Evolutionary conservation across 306 rosid species (phyloP).

Genomic region (Gastrolobium villosum): DNA sequence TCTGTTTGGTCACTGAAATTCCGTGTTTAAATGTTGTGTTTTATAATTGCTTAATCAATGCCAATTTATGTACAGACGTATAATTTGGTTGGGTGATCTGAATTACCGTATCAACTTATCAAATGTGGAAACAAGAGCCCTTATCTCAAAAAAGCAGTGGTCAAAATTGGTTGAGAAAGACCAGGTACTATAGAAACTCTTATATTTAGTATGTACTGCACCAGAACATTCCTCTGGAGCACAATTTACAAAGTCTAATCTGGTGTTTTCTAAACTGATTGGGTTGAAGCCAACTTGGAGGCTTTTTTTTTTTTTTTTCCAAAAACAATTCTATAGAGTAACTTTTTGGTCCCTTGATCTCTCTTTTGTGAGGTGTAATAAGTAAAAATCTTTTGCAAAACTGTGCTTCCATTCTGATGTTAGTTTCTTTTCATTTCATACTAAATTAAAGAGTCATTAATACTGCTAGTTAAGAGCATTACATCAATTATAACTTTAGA

Average conservation of each 20-base stretch:
- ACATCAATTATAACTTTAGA: slow-evolving; percentile 18
- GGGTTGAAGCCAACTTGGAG: not conserved
- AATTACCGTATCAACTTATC: slow-evolving; percentile 91
- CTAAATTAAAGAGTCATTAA: not conserved
- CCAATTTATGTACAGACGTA: slow-evolving; percentile 66
- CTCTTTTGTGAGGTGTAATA: not conserved
- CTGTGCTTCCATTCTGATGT: not conserved
- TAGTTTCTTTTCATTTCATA: slow-evolving; percentile 1
- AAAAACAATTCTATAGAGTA: not conserved
- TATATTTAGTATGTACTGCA: slow-evolving; percentile 18
- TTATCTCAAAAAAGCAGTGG: slow-evolving; percentile 78
- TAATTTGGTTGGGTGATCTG: slow-evolving; percentile 95
- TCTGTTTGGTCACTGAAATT: slow-evolving; percentile 28
- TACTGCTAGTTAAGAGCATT: not conserved
- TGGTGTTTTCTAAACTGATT: slow-evolving; percentile 49
- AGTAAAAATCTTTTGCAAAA: not conserved
- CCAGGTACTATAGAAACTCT: slow-evolving; percentile 67
- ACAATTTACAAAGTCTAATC: not conserved
- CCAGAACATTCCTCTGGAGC: slow-evolving; percentile 23
- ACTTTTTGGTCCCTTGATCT: not conserved
- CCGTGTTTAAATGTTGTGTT: not conserved
- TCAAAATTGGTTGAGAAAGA: slow-evolving; percentile 79
- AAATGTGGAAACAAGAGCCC: slow-evolving; percentile 72
- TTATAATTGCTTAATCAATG: slow-evolving; percentile 24
- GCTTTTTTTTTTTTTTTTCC: not conserved